Conservation (phyloP, 768 basidiomycete species). For the Paxillus rubicundulus region DNA sequence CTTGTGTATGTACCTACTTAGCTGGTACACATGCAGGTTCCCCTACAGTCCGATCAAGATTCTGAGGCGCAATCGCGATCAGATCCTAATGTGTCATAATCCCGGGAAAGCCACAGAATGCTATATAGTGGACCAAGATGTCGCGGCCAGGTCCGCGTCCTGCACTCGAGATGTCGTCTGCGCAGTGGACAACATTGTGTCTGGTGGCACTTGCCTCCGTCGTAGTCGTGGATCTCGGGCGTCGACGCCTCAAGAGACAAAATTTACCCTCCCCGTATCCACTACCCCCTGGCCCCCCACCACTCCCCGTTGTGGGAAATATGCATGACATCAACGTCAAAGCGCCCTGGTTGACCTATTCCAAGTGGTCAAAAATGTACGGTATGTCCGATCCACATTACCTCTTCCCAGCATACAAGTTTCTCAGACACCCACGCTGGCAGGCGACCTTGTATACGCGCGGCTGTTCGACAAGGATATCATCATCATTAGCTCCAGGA, state of each 20-base stretch:
- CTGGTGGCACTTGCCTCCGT: not conserved
- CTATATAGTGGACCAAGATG: not conserved
- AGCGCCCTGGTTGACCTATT: conserved; percentile 13
- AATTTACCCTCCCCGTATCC: not conserved
- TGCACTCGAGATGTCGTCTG: not conserved
- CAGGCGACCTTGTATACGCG: conserved; percentile 15
- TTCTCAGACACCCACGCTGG: not conserved
- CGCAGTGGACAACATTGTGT: not conserved
- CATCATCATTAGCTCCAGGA: conserved; percentile 15
- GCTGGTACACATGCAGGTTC: no score
- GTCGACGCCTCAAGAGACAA: not conserved
- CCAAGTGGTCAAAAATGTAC: conserved; percentile 10
- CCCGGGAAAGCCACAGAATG: not conserved
- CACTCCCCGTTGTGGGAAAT: conserved; percentile 18
- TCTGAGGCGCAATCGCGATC: no score
- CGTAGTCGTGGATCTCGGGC: not conserved
- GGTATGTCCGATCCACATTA: not conserved
- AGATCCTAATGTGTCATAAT: no score
- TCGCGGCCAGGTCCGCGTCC: not conserved
- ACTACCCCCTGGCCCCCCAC: conserved; percentile 11
- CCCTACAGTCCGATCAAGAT: no score
- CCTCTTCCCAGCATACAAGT: not conserved
- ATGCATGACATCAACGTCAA: conserved; percentile 4
- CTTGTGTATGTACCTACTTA: no score
- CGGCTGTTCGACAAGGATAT: conserved; percentile 11